phyloP scores from a whole-genome alignment of 495 filamentous ascomycete species.

The Aspergillus kassunensis region DNA sequence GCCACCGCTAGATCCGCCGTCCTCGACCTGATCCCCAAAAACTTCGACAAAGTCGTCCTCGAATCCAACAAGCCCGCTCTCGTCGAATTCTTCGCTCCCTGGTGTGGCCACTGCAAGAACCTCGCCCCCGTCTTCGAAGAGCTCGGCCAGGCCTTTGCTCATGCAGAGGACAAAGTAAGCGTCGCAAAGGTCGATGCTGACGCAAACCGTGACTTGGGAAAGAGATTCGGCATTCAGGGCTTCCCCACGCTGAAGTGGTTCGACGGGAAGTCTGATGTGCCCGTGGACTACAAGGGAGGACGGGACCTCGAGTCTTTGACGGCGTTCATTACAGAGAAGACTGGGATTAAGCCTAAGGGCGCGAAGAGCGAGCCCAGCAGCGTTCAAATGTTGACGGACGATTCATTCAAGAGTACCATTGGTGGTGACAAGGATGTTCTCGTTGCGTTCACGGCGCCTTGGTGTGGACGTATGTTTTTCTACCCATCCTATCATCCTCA shows the following conservation, averaged over 20 bases:
- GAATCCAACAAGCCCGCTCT: slow-evolving; percentile 92
- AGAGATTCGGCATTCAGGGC: slow-evolving; percentile 82
- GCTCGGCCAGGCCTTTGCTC: slow-evolving; percentile 69
- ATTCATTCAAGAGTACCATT: slow-evolving; percentile 69
- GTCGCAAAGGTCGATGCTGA: slow-evolving; percentile 97
- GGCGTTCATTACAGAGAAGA: slow-evolving; percentile 82
- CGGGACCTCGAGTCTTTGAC: slow-evolving; percentile 83
- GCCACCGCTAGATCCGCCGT: slow-evolving; percentile 53
- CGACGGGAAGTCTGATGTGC: slow-evolving; percentile 89
- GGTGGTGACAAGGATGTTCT: slow-evolving; percentile 86
- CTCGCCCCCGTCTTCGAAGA: slow-evolving; percentile 94
- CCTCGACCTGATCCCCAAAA: slow-evolving; percentile 77
- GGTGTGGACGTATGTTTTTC: slow-evolving; percentile 84
- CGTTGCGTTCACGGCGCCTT: slow-evolving; percentile 94
- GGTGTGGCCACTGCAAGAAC: slow-evolving; percentile 99
- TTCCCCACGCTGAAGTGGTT: slow-evolving; percentile 99
- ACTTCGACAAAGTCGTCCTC: slow-evolving; percentile 87
- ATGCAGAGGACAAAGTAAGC: slow-evolving; percentile 73
- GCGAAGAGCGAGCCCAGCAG: slow-evolving; percentile 67
- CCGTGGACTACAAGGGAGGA: slow-evolving; percentile 79
- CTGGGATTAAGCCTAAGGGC: slow-evolving; percentile 70
- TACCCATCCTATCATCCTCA: slow-evolving; percentile 4
- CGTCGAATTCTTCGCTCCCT: slow-evolving; percentile 98
- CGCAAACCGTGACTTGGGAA: slow-evolving; percentile 75
- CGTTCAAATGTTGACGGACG: slow-evolving; percentile 76